phyloP scores from a whole-genome alignment of 2,329 filamentous ascomycete genomes.

The Onygena corvina region DNA sequence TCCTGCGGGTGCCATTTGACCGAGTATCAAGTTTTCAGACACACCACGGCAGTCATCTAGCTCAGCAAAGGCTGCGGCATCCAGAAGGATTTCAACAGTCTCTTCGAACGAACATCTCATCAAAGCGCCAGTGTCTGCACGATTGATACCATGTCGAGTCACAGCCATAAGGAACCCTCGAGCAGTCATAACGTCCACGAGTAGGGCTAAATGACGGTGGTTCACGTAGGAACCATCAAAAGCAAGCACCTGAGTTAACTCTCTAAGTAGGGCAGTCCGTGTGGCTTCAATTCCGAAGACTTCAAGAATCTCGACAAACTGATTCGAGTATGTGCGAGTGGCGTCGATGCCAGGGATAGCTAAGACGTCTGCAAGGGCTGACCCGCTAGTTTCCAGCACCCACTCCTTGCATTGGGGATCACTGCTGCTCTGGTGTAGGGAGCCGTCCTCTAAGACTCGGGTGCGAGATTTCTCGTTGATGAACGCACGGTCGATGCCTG shows the following conservation, averaged over 20 bases:
- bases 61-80: constrained; percentile 88
- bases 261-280: constrained; percentile 71
- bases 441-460: constrained; percentile 55
- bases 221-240: constrained; percentile 99
- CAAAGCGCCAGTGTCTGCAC: constrained; percentile 89
- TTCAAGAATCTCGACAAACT: constrained; percentile 85
- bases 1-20: constrained; percentile 91
- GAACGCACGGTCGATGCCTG: constrained; percentile 82
- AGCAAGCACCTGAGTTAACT: constrained; percentile 82
- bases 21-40: constrained; percentile 96
- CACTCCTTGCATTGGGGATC: constrained; percentile 74
- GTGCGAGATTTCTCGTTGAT: constrained; percentile 68
- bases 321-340: constrained; percentile 80
- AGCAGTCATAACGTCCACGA: constrained; percentile 97
- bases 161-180: constrained; percentile 89
- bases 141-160: constrained; percentile 96
- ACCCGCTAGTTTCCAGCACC: constrained; percentile 92
- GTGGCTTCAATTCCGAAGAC: constrained; percentile 96
- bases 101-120: constrained; percentile 99
- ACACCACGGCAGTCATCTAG: constrained; percentile 96
- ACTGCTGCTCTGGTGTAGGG: constrained; percentile 60
- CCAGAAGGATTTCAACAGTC: constrained; percentile 93
- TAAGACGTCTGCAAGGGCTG: constrained; percentile 71
- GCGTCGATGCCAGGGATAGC: constrained; percentile 79
- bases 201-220: constrained; percentile 85